Percentiles rank a stretch among this genome's conserved stretches.
Conservation (phyloP, 2,329 filamentous ascomycete species). For the Colletotrichum neosansevieriae region DNA sequence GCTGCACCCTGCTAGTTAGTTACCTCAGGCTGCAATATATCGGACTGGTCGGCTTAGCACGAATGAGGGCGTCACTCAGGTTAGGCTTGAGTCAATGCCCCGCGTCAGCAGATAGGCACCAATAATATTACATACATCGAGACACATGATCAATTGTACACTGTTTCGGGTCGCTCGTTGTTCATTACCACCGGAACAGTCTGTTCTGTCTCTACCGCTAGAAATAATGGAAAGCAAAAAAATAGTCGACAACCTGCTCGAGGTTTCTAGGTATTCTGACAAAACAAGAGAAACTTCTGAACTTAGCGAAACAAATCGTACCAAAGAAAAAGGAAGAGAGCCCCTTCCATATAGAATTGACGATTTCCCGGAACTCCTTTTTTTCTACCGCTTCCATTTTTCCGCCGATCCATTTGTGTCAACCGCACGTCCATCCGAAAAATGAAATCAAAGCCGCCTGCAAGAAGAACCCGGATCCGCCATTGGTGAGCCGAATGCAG, state of each 20-base stretch:
- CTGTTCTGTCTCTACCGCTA: conserved; percentile 12
- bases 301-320: neutral
- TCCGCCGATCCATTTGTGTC: neutral
- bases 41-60: neutral
- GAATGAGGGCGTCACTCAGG: neutral
- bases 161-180: neutral
- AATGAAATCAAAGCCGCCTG: too few relatives aligned
- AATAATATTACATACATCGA: neutral
- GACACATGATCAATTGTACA: neutral
- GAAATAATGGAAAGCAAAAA: neutral
- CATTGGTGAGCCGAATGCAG: neutral
- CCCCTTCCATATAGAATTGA: neutral
- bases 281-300: neutral
- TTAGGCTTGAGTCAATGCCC: conserved; percentile 15
- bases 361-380: conserved; percentile 1
- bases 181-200: conserved; percentile 1
- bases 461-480: too few relatives aligned
- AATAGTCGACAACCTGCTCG: conserved; percentile 10
- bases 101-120: conserved; percentile 8
- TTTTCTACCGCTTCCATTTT: neutral
- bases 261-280: conserved; percentile 33
- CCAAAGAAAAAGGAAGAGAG: neutral
- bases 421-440: conserved; percentile 7
- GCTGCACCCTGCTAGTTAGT: neutral
- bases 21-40: neutral